Base-by-base conservation (phyloP, 2,329 filamentous ascomycete genomes). In the Arachnomyces sp. region DNA sequence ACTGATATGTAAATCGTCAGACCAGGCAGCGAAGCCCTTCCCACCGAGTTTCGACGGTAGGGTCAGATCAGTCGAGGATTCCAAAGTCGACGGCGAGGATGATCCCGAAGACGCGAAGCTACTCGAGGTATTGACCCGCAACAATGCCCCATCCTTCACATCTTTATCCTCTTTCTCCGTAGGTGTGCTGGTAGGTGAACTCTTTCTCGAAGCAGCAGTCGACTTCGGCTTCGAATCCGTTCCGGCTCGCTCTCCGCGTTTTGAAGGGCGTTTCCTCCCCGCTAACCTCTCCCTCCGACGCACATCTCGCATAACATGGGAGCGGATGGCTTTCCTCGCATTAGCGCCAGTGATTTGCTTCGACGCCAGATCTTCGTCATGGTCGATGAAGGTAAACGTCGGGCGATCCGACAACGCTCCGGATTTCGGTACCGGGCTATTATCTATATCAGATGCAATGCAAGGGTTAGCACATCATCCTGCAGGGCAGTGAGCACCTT, bases 261-360 rank as follows among this genome's bases (percentile, higher is more conserved):
- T 59, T 2, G 58, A 56, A 11, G 52, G 52, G 36, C 63, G 50
- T 45, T 63, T 65, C 29, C 59, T 43, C 2, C 63, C 63, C 11
- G 59, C 59, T 4, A 63, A 55, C 38, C 58, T 51, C 44, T 66
- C 63, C n/a, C 58, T 55, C 20, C 60, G 58, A 30, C 63, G 63
- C 12, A 66, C 63, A 47, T 64, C 56, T 31, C 62, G 60, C 63
- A 66, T 66, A 13, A 65, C 63, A 57, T 66, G 63, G 11, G 63
- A 66, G 12, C 63, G 59, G 34, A 66, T 66, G 9, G 56, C 56
- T 47, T 63, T 62, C 32, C 61, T 57, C 20, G 62, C 59, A 45
- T 59, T 57, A 38, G 51, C 53, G 51, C 65, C 56, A 43, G 55
- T 61, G 47, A 64, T 65, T 34, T 57, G 48, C 40, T 63, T 63